Conservation (phyloP, 768 basidiomycete genomes). For the Mycena chlorophos region DNA sequence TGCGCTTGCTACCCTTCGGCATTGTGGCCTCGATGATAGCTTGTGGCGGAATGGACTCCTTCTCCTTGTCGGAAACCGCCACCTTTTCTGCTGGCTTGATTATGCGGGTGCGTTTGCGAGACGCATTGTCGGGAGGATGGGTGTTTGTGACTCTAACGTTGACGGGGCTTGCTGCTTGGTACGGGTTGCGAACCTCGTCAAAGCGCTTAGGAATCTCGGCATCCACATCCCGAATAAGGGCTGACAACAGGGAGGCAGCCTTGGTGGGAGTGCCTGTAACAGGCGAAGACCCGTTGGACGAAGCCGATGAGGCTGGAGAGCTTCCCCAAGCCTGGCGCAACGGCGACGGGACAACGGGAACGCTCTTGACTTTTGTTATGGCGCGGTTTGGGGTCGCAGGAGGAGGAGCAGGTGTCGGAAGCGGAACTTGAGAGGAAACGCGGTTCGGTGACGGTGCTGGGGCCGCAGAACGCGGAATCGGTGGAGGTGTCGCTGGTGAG, state of each 20-base stretch:
- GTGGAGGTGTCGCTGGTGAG: conserved; percentile 22
- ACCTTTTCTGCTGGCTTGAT: conserved; percentile 34
- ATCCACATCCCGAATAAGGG: conserved; percentile 69
- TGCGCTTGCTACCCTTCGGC: conserved; percentile 78
- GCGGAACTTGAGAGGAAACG: conserved; percentile 24
- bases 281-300: conserved; percentile 33
- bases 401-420: conserved; percentile 26
- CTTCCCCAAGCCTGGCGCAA: conserved; percentile 71
- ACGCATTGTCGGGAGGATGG: conserved; percentile 43
- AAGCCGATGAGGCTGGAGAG: conserved; percentile 40
- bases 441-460: conserved; percentile 37
- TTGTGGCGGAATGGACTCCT: conserved; percentile 51
- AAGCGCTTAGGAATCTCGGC: conserved; percentile 48
- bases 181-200: conserved; percentile 74
- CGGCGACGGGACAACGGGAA: conserved; percentile 71
- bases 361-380: conserved; percentile 33
- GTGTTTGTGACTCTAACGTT: conserved; percentile 33
- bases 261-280: conserved; percentile 54
- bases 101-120: conserved; percentile 45
- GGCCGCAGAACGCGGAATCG: conserved; percentile 32
- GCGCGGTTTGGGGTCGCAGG: conserved; percentile 15
- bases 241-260: conserved; percentile 67
- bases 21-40: conserved; percentile 77
- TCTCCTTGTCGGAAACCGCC: conserved; percentile 28
- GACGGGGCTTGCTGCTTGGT: conserved; percentile 71